Base-by-base conservation (phyloP, 148 eudicot species). In the Cornus kousa region DNA sequence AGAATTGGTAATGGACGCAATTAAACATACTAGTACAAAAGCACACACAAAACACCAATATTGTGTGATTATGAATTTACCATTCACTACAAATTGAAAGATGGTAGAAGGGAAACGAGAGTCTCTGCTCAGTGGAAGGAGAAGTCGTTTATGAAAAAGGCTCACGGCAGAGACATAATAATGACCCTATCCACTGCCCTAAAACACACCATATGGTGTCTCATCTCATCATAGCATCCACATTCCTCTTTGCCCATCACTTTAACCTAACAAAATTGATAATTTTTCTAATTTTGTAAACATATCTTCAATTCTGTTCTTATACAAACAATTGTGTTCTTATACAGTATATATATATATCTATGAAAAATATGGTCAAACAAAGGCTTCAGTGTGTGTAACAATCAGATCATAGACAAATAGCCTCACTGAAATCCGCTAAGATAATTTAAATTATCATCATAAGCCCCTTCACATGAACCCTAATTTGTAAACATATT, bases 381-480 rank as follows among this genome's bases (percentile, higher is more conserved):
- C 24, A 2, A 59, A 73, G 80, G 86, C 82, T 81, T 91, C 96
- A 93, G 96, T 94, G 96, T 91, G 98, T 91, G 96, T 94, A 94
- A 94, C 98, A 94, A 89, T 85, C 87, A 91, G 96, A 91, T 94
- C 94, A 89, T 88, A 78, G 92, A 87, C 85, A 70, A 80, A 67
- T 65, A 75, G 88, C 70, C 93, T 89, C 97, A 93, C 93, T 86
- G 94, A 91, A 93, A 93, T 93, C 97, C 97, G 97, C 97, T 93
- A 93, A 93, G 94, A 92, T 93, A 75, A 78, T 65, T 57, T 0
- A 8, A 67, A 53, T 75, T 88, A 55, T 91, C 94, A 88, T 89
- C 95, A 88, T 87, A 71, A 89, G 82, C 88, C 82, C 84, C 14
- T 53, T 53, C 13, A 35, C 37, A 35, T 35, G 37, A 35, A 35